Percentiles rank a stretch among this genome's conserved stretches.
Conservation (phyloP, 1,139 yeast genomes). For the Suhomyces bolitotheri region DNA sequence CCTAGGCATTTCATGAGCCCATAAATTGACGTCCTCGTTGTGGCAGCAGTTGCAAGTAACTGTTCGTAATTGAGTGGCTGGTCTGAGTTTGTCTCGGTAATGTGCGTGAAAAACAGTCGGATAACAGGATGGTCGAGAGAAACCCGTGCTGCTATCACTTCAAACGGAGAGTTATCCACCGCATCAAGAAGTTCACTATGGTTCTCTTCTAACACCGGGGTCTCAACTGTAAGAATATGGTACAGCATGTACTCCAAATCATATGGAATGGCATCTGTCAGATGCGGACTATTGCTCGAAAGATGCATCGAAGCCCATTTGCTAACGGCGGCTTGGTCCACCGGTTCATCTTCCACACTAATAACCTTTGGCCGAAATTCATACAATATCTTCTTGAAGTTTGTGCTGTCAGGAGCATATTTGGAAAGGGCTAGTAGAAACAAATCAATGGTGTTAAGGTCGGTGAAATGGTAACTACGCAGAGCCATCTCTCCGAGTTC, state of each 20-base stretch:
- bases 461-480: slow-evolving; percentile 34
- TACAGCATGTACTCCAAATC: slow-evolving; percentile 29
- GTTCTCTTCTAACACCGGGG: slow-evolving; percentile 21
- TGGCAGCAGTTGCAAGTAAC: slow-evolving; percentile 19
- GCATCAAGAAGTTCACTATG: slow-evolving; percentile 26
- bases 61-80: slow-evolving; percentile 17
- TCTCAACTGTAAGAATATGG: slow-evolving; percentile 35
- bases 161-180: slow-evolving; percentile 26
- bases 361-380: background rate
- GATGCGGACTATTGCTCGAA: background rate
- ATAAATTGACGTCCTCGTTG: slow-evolving; percentile 17
- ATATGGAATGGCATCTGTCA: background rate
- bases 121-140: slow-evolving; percentile 20
- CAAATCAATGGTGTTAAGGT: slow-evolving; percentile 30
- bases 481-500: slow-evolving; percentile 7
- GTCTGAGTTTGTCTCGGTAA: slow-evolving; percentile 3
- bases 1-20: slow-evolving; percentile 28
- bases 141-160: slow-evolving; percentile 32
- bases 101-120: slow-evolving; percentile 17
- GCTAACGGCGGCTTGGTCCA: background rate
- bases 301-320: slow-evolving; percentile 1
- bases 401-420: slow-evolving; percentile 6
- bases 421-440: slow-evolving; percentile 29
- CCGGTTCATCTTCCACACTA: background rate
- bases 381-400: background rate